Base-by-base conservation (phyloP, 192 early-diverging fungal species). In the Mortierella antarctica region DNA sequence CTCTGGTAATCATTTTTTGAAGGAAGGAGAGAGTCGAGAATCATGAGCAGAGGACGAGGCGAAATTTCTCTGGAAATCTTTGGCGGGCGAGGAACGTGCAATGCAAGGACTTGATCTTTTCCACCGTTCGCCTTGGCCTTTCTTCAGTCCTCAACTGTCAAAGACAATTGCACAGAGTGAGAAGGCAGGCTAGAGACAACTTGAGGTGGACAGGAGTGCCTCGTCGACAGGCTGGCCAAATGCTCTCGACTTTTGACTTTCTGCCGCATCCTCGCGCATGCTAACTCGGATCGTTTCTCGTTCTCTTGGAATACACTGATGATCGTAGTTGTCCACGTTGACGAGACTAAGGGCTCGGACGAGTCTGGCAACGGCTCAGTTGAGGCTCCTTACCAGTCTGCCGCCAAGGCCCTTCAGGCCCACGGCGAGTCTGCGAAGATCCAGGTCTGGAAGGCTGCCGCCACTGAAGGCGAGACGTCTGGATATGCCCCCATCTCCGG, bases 341-440 rank as follows among this genome's bases (percentile, higher is more conserved):
- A 98, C 66, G 95, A 98, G 83, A 84, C 88, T 13, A 77, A 85
- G 45, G 98, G 98, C 44, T 87, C 89, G 52, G 98, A 99, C 80
- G 89, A 88, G 44, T 77, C 88, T 17, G 96, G 96, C 45, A 67
- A 63, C 31, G 98, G 97, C 52, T 89, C 92, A 45, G 82, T 89
- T 68, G 83, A 85, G 55, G 70, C 88, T 62, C 97, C 98, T 20
- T 97, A 92, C 86, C 90, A 93, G 69, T 91, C 95, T 1, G 75
- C 91, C 8, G 62, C 93, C 45, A 87, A 89, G 51, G 96, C 96
- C 12, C 83, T 98, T 40, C 88, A 90, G 65, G 65, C 74, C 42
- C 77, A 88, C 41, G 88, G 85, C 18, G 73, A 77, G 42, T 66
- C 65, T 20, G 85, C 86, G 57, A 89, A 89, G 70, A 85, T 97